phyloP scores from a whole-genome alignment of 1,139 yeast genomes.

The Suhomyces bolitotheri region DNA sequence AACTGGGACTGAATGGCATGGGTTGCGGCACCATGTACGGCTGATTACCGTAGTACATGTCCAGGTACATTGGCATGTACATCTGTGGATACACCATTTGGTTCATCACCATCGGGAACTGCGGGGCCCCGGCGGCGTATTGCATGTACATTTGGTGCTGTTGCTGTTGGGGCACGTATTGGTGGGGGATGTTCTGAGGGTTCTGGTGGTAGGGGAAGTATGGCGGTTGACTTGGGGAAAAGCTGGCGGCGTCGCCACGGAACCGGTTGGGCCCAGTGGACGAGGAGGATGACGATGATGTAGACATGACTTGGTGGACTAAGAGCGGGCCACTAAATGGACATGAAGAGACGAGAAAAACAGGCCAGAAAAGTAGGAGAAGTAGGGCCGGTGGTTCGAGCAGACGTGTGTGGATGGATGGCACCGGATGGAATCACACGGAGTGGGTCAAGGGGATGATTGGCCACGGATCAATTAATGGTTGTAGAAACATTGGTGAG shows the following conservation, averaged over 20 bases:
- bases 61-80: slow-evolving; percentile 20
- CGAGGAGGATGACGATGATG: slow-evolving; percentile 20
- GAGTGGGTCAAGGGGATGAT: slow-evolving; percentile 1
- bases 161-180: slow-evolving; percentile 22
- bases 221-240: slow-evolving; percentile 33
- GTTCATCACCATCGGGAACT: slow-evolving; percentile 17
- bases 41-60: slow-evolving; percentile 19
- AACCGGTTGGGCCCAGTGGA: slow-evolving; percentile 40
- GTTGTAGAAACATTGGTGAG: too few species aligned
- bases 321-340: slow-evolving; percentile 7
- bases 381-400: too few species aligned
- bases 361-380: too few species aligned
- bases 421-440: too few species aligned
- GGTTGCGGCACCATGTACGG: slow-evolving; percentile 19
- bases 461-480: too few species aligned
- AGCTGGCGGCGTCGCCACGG: slow-evolving; percentile 46
- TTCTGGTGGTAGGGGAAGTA: slow-evolving; percentile 16
- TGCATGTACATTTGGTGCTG: slow-evolving; percentile 19
- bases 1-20: slow-evolving; percentile 14
- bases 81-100: slow-evolving; percentile 20
- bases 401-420: too few species aligned
- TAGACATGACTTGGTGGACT: slow-evolving; percentile 11
- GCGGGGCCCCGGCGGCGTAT: slow-evolving; percentile 13
- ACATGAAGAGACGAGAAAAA: too few species aligned
- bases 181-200: slow-evolving; percentile 20